These are phyloP conservation scores for Zygosaccharomyces bisporus DNA, from an alignment of 805 yeast genomes.

Conservation along the genomic window DNA sequence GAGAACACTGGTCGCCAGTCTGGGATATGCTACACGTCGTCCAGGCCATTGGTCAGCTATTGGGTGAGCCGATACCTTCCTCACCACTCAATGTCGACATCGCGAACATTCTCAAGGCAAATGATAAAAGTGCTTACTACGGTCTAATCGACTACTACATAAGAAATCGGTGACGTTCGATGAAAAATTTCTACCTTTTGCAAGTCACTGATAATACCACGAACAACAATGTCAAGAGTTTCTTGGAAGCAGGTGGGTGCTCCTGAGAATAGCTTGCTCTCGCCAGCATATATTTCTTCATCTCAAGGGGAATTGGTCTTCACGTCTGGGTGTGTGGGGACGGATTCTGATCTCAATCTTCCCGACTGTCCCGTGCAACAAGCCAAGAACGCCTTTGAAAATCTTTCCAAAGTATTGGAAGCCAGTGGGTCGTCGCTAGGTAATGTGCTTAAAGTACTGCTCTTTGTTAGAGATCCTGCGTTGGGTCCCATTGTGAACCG, in stretches of 20 bases:
- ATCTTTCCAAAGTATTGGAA: slow-evolving; percentile 41
- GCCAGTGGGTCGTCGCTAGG: slow-evolving; percentile 46
- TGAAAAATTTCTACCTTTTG: background rate
- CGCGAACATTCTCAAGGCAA: slow-evolving; percentile 53
- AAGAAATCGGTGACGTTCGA: background rate
- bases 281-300: slow-evolving; percentile 38
- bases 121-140: slow-evolving; percentile 43
- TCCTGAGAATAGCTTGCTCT: slow-evolving; percentile 32
- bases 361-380: slow-evolving; percentile 45
- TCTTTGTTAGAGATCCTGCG: slow-evolving; percentile 44
- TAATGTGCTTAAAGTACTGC: slow-evolving; percentile 46
- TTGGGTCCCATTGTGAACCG: slow-evolving; percentile 44
- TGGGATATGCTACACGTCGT: slow-evolving; percentile 58
- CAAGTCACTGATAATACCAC: background rate
- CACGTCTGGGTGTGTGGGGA: slow-evolving; percentile 48
- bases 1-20: slow-evolving; percentile 64
- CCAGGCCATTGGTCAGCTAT: slow-evolving; percentile 53
- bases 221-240: slow-evolving; percentile 23
- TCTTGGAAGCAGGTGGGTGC: slow-evolving; percentile 37
- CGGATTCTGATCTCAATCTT: slow-evolving; percentile 40
- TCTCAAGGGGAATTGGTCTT: slow-evolving; percentile 42
- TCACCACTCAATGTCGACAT: slow-evolving; percentile 69
- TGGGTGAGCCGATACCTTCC: slow-evolving; percentile 65
- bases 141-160: slow-evolving; percentile 42
- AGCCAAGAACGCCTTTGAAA: slow-evolving; percentile 43